Evolutionary conservation across 2,329 filamentous ascomycete species (phyloP), one percentile per base, ranked within the genome.

Genomic region (Immersiporthe knoxdaviesiana): DNA sequence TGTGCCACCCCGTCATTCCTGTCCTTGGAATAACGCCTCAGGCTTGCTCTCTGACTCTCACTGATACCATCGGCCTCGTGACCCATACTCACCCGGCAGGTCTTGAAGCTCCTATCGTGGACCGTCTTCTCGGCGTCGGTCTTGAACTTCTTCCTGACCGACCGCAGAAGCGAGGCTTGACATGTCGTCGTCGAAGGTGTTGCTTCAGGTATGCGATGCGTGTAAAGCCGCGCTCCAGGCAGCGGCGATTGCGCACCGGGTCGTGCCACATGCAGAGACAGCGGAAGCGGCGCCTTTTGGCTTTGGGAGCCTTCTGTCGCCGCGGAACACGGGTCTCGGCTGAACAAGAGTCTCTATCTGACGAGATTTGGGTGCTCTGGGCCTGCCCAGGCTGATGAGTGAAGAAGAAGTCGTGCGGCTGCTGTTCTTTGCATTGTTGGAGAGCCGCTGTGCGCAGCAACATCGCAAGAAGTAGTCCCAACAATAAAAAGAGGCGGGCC

Each of bases 191-290:
- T 3, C 66, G 58, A 2, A 76, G 68, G 47, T 75, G 74, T n/a
- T 73, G 72, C 67, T 76, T 75, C 32, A 76, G 71, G 37, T 75
- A 71, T 6, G 71, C 56, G 44, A 76, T 75, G 18, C 71, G 60
- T 8, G 30, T 70, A 10, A 74, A 68, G 1, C 63, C 65, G 30
- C 35, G 58, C n/a, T 58, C 61, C 50, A 68, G 71, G 47, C 74
- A 75, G 12, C 58, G 32, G 14, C 59, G 56, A 52, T 74, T 67
- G 12, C 52, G 58, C 14, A 32, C 18, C 0, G 66, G 66, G 27
- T 75, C 69, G 21, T 67, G 63, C 66, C 74, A 75, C 65, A 69
- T 73, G 47, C 73, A 75, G 1, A 73, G 74, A 35, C 73, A 76
- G 8, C 72, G 71, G 11, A 75, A 63, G 2, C 64, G n/a, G 11